A percentile compares a stretch with the other conserved stretches of the same genome.
phyloP scores from a whole-genome alignment of 805 yeast genomes.

The Barnettozyma sp. region DNA sequence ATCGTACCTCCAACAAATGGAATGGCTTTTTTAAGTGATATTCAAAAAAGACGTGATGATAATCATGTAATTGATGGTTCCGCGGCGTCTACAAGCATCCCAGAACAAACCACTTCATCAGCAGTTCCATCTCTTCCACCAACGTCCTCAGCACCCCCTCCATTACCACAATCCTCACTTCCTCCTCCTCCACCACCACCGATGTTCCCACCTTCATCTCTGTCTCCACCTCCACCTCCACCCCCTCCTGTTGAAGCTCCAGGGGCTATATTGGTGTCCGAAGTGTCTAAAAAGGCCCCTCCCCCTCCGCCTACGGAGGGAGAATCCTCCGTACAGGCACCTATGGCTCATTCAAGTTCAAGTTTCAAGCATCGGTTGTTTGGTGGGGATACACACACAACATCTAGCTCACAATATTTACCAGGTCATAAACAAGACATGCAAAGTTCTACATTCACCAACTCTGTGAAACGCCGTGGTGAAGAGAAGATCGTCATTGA shows the following conservation, averaged over 20 bases:
- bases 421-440: constrained; percentile 18
- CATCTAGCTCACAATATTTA: constrained; percentile 14
- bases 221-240: constrained; percentile 13
- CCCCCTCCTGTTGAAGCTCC: no score
- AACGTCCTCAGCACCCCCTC: constrained; percentile 21
- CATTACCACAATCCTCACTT: constrained; percentile 11
- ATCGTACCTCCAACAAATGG: constrained; percentile 16
- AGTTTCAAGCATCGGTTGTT: constrained; percentile 19
- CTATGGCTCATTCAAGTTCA: constrained; percentile 14
- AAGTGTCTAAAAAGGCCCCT: no score
- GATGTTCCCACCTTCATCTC: constrained; percentile 5
- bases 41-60: constrained; percentile 49
- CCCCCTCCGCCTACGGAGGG: no score
- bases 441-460: constrained; percentile 25
- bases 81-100: constrained; percentile 14
- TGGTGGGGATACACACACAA: constrained; percentile 6
- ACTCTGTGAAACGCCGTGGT: constrained; percentile 22
- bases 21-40: constrained; percentile 52
- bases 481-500: constrained; percentile 37
- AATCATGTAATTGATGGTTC: constrained; percentile 35
- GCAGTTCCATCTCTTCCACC: constrained; percentile 24
- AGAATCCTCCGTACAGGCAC: no score
- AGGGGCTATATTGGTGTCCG: no score
- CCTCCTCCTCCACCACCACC: constrained; percentile 16
- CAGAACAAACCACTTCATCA: no score